Percentiles rank a stretch among this genome's conserved stretches.
These are phyloP conservation scores for Xylariaceae sp. DNA, from an alignment of 2,329 filamentous ascomycete genomes.

Conservation along the genomic window DNA sequence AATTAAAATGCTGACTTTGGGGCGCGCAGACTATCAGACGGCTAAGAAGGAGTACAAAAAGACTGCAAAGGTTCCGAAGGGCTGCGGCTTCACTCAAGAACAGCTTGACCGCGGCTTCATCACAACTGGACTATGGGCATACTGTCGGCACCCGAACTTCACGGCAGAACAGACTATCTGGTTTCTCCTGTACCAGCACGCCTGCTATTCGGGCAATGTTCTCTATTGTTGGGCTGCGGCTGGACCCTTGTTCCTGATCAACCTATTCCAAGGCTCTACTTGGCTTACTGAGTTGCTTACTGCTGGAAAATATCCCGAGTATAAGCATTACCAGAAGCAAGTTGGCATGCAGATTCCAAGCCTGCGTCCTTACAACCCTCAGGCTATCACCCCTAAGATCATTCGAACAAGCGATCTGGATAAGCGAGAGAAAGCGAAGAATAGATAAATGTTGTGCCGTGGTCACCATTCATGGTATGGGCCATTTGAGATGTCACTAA, in stretches of 20 bases:
- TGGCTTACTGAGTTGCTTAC: constrained; percentile 82
- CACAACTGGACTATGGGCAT: constrained; percentile 78
- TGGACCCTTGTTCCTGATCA: constrained; percentile 65
- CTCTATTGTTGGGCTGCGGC: constrained; percentile 74
- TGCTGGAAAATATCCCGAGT: constrained; percentile 80
- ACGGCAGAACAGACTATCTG: constrained; percentile 87
- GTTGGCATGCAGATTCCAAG: constrained; percentile 82
- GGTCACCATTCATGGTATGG: background rate
- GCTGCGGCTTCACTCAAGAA: constrained; percentile 59
- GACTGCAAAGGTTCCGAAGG: constrained; percentile 64
- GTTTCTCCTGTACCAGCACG: constrained; percentile 86
- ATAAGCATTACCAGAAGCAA: constrained; percentile 74
- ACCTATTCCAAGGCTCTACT: constrained; percentile 87
- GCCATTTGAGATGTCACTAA: background rate
- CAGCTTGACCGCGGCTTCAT: constrained; percentile 90
- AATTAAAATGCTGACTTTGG: constrained; percentile 12
- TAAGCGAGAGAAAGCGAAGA: constrained; percentile 41
- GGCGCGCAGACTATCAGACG: constrained; percentile 68
- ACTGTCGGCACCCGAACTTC: constrained; percentile 92
- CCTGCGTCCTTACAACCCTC: constrained; percentile 40
- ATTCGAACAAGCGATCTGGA: constrained; percentile 49
- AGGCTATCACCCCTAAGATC: constrained; percentile 39
- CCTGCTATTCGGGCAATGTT: constrained; percentile 66
- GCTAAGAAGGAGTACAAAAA: constrained; percentile 75
- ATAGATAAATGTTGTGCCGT: constrained; percentile 28